Evolutionary conservation across 805 yeast species (phyloP).

Genomic region (Candida alai): DNA sequence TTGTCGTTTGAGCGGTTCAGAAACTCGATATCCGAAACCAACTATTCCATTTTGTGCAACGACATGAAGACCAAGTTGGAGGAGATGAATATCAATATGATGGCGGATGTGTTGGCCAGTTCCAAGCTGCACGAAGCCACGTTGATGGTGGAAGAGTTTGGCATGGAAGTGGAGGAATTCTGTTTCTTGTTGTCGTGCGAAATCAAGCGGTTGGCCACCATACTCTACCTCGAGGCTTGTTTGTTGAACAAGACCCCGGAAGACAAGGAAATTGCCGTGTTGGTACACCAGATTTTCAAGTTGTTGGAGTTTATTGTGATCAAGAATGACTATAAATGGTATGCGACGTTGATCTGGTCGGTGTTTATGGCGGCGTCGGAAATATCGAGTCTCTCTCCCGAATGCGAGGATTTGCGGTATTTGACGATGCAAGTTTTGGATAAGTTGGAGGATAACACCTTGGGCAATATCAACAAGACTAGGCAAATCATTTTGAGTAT

Average conservation of each 20-base stretch:
- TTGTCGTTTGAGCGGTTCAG: slow-evolving; percentile 24
- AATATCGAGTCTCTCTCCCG: slow-evolving; percentile 18
- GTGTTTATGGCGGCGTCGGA: slow-evolving; percentile 24
- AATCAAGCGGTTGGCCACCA: slow-evolving; percentile 20
- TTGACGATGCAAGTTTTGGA: slow-evolving; percentile 21
- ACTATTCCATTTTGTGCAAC: slow-evolving; percentile 13
- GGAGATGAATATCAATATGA: slow-evolving; percentile 12
- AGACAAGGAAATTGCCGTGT: slow-evolving; percentile 12
- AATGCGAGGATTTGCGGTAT: slow-evolving; percentile 26
- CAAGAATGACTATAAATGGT: slow-evolving; percentile 26
- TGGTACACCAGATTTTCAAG: slow-evolving; percentile 16
- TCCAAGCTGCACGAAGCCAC: not conserved
- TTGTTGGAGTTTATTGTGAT: slow-evolving; percentile 22
- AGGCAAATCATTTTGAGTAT: slow-evolving; percentile 18
- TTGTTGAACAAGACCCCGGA: slow-evolving; percentile 23
- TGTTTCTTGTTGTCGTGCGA: slow-evolving; percentile 26
- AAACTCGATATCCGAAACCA: slow-evolving; percentile 11
- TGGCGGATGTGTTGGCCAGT: slow-evolving; percentile 11
- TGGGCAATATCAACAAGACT: slow-evolving; percentile 26
- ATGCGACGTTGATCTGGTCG: slow-evolving; percentile 28
- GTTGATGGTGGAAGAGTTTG: slow-evolving; percentile 4
- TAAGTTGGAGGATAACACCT: slow-evolving; percentile 19
- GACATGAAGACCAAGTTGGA: slow-evolving; percentile 16
- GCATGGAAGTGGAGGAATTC: slow-evolving; percentile 17
- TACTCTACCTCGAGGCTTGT: slow-evolving; percentile 25